Conservation (phyloP, 2,329 filamentous ascomycete species). For the Ophiocordyceps australis region DNA sequence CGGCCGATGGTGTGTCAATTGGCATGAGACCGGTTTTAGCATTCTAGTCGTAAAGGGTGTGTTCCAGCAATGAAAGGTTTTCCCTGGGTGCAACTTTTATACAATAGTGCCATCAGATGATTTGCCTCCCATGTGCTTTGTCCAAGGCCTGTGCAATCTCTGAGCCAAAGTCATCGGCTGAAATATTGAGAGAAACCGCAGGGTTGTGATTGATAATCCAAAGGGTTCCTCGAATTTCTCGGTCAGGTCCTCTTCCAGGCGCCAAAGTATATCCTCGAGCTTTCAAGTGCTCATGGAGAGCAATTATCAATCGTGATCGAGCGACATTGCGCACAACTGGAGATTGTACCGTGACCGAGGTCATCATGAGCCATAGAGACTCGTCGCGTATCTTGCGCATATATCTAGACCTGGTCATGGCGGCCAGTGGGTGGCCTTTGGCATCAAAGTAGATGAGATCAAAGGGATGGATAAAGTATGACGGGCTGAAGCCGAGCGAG, state of each 20-base stretch:
- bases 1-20: no score
- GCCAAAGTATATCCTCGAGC: conserved; percentile 7
- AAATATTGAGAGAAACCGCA: conserved; percentile 3
- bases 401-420: conserved; percentile 9
- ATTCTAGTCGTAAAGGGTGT: neutral
- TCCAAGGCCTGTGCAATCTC: conserved; percentile 5
- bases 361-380: conserved; percentile 14
- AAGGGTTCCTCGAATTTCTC: conserved; percentile 8
- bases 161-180: conserved; percentile 6
- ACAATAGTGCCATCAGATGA: no score
- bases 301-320: conserved; percentile 8
- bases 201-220: conserved; percentile 7
- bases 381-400: conserved; percentile 8
- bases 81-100: no score
- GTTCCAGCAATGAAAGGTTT: no score
- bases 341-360: conserved; percentile 2
- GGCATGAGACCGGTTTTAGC: neutral
- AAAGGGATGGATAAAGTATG: conserved; percentile 14
- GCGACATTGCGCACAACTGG: conserved; percentile 10
- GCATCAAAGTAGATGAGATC: conserved; percentile 14
- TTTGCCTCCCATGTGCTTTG: neutral
- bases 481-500: conserved; percentile 8
- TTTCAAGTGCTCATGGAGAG: conserved; percentile 10
- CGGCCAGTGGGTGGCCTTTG: conserved; percentile 12
- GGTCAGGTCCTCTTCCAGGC: conserved; percentile 2